Evolutionary conservation across 2,329 filamentous ascomycete genomes (phyloP), one percentile per base, ranked within the genome.

Genomic region (Epichloe glyceriae): DNA sequence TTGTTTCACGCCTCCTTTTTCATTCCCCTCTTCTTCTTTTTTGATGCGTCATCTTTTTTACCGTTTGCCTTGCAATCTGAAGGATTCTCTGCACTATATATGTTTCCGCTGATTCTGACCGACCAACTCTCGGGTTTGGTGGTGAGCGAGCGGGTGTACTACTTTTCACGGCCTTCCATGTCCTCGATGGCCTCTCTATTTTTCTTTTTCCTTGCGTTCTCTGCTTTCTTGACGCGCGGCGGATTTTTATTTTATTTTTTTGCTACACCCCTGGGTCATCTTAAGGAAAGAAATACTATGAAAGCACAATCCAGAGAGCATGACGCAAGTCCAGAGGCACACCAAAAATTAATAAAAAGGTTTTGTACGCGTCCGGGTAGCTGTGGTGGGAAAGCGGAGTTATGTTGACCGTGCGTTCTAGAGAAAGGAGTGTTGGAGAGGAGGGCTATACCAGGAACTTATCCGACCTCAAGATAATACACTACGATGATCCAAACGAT

Each of bases 81-180:
- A 61, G 60, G 57, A 62, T 63, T 60, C 55, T 61, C 57, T 64
- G 61, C 65, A 63, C 63, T 55, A 62, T 63, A 61, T 35, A 2
- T 58, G 20, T 46, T 62, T 65, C 60, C 58, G 53, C 60, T 59
- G 56, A 54, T 56, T 54, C 54, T 57, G 58, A 60, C 44, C 56
- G 58, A 60, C 37, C 61, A 60, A 58, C 57, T 55, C 53, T 55
- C 57, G 54, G 55, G 55, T 57, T 47, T 60, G 58, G 64, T 62
- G 56, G 59, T 60, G 58, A 60, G 58, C 56, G 50, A 63, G 62
- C 58, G 61, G 60, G 58, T 67, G 64, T 66, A 66, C 64, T 64
- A 65, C 61, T 66, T 60, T 61, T 38, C 55, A 60, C 57, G 62
- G 62, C 59, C 57, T 61, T 61, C 45, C 51, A 58, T 62, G 59